These are phyloP conservation scores for Mortierella polycephala DNA, from an alignment of 371 early-diverging fungal genomes.

Conservation along the genomic window DNA sequence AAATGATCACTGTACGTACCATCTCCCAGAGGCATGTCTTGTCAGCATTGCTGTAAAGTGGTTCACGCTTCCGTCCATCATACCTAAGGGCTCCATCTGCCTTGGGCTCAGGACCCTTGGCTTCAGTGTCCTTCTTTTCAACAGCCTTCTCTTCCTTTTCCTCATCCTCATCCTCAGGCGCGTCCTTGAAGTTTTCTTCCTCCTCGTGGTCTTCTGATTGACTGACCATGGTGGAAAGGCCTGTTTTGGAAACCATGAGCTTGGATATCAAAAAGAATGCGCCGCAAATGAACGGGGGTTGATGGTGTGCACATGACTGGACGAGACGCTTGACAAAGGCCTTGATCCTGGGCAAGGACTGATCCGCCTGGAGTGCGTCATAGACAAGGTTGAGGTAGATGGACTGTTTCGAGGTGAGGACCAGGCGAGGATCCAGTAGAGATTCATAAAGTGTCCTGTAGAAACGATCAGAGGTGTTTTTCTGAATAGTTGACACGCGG, in stretches of 20 bases:
- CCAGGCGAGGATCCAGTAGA: conserved; percentile 84
- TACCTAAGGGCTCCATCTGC: conserved; percentile 62
- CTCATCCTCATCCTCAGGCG: conserved; percentile 59
- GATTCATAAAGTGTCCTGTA: conserved; percentile 91
- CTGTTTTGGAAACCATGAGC: conserved; percentile 64
- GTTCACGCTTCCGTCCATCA: conserved; percentile 90
- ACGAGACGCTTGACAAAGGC: conserved; percentile 92
- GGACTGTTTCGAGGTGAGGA: conserved; percentile 86
- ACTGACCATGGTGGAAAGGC: conserved; percentile 69
- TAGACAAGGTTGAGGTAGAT: conserved; percentile 93
- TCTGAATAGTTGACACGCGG: conserved; percentile 72
- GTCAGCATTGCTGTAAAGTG: conserved; percentile 85
- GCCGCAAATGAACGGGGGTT: conserved; percentile 88
- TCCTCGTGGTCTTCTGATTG: conserved; percentile 80
- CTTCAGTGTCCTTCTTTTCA: conserved; percentile 16
- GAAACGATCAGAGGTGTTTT: conserved; percentile 80
- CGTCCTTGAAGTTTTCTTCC: conserved; percentile 66
- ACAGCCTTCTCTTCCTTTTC: conserved; percentile 12
- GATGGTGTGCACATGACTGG: conserved; percentile 81
- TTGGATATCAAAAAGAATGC: conserved; percentile 86
- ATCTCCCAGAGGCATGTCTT: conserved; percentile 92
- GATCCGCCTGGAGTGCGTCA: conserved; percentile 85
- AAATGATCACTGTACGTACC: conserved; percentile 53
- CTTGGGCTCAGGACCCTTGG: conserved; percentile 18
- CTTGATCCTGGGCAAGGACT: conserved; percentile 71